These are phyloP conservation scores for Saccharomycopsis synnaedendra DNA, from an alignment of 805 yeast genomes.

Conservation along the genomic window DNA sequence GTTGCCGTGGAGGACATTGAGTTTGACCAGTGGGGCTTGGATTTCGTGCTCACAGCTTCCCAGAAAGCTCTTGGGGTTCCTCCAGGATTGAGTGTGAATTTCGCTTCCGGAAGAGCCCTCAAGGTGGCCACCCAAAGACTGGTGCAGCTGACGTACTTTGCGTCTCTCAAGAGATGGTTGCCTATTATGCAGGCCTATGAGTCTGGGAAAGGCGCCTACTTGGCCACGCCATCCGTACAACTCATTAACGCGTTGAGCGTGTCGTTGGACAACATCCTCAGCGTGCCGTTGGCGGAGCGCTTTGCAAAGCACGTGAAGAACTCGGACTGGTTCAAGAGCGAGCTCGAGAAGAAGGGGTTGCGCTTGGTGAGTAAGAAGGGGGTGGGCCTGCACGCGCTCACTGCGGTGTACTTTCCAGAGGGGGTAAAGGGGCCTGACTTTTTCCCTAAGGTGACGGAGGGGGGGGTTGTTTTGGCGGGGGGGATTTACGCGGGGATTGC, in stretches of 20 bases:
- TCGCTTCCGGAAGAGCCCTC: conserved; percentile 68
- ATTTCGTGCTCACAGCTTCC: conserved; percentile 81
- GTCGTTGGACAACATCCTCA: conserved; percentile 62
- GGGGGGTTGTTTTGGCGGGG: conserved; percentile 75
- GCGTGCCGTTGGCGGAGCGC: conserved; percentile 43
- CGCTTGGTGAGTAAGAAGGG: conserved; percentile 51
- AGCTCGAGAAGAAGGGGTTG: conserved; percentile 45
- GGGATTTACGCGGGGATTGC: conserved; percentile 79
- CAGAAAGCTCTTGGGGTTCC: conserved; percentile 96
- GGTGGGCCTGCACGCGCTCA: conserved; percentile 77
- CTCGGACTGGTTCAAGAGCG: conserved; percentile 54
- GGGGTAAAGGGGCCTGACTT: conserved; percentile 59
- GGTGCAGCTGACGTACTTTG: conserved; percentile 37
- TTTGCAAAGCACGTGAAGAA: conserved; percentile 50
- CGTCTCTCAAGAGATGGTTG: conserved; percentile 72
- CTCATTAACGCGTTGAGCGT: conserved; percentile 69
- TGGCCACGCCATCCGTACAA: conserved; percentile 96
- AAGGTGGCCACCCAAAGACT: conserved; percentile 41
- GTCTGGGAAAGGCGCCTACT: conserved; percentile 66
- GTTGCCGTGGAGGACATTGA: conserved; percentile 79
- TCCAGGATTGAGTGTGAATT: conserved; percentile 75
- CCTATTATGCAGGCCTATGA: conserved; percentile 86
- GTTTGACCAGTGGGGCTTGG: conserved; percentile 85
- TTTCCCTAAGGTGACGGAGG: conserved; percentile 40
- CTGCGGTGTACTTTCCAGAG: conserved; percentile 78